Conservation (phyloP, 805 yeast genomes). For the Candida caryicola region DNA sequence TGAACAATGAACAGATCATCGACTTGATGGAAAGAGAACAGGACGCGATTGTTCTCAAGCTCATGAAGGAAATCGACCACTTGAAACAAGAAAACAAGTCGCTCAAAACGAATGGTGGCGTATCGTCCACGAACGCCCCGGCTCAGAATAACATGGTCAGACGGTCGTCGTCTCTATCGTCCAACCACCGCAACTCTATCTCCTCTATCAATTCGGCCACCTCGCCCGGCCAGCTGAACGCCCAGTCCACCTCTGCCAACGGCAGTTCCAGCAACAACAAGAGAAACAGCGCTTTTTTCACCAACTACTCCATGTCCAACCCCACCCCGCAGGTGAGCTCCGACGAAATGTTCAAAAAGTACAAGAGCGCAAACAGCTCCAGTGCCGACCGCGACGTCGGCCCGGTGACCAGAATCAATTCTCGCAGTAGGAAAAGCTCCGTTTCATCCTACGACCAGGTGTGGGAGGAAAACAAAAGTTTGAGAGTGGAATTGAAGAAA, state of each 20-base stretch:
- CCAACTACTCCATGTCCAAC: conserved; percentile 8
- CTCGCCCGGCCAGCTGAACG: conserved; percentile 2
- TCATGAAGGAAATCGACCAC: conserved; percentile 58
- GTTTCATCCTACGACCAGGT: conserved; percentile 8
- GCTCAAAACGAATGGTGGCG: conserved; percentile 21
- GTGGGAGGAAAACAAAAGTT: conserved; percentile 12
- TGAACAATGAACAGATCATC: conserved; percentile 46
- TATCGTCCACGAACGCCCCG: conserved; percentile 1
- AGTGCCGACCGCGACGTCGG: conserved; percentile 3
- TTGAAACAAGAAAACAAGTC: conserved; percentile 53
- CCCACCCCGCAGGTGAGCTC: not conserved
- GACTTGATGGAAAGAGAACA: conserved; percentile 71
- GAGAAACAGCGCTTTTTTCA: conserved; percentile 11
- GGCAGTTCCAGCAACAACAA: conserved; percentile 7
- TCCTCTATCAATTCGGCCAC: conserved; percentile 8
- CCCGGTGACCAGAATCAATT: conserved; percentile 7
- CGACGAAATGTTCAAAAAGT: conserved; percentile 9
- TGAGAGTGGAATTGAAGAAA: conserved; percentile 11
- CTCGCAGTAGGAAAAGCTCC: conserved; percentile 10
- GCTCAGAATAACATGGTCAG: conserved; percentile 6
- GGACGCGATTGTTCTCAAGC: conserved; percentile 66
- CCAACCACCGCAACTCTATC: conserved; percentile 11
- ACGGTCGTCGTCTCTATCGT: conserved; percentile 13
- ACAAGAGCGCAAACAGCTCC: conserved; percentile 2
- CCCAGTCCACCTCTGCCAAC: not conserved